These are phyloP conservation scores for Aspergillus sclerotialis DNA, from an alignment of 2,329 filamentous ascomycete species.

Conservation along the genomic window DNA sequence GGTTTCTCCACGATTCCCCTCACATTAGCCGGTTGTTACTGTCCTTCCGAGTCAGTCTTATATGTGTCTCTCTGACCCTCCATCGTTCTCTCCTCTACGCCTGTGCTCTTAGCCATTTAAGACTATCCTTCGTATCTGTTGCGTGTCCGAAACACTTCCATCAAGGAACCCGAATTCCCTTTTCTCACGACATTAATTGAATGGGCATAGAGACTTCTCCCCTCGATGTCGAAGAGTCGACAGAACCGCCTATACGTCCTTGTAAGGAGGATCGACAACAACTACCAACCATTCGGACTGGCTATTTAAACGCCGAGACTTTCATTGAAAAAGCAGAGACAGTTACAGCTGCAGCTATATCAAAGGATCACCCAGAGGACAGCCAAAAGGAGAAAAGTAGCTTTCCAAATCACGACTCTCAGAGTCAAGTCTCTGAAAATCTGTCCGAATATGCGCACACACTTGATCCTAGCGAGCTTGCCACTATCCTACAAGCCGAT, in stretches of 20 bases:
- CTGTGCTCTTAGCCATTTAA: too few relatives aligned
- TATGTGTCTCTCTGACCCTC: too few relatives aligned
- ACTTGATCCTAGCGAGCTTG: constrained; percentile 12
- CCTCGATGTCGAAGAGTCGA: constrained; percentile 36
- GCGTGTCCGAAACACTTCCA: too few relatives aligned
- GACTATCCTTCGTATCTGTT: too few relatives aligned
- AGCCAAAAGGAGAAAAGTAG: background rate
- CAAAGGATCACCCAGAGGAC: background rate
- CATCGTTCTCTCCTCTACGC: too few relatives aligned
- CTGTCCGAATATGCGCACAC: constrained; percentile 19
- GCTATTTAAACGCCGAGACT: constrained; percentile 11
- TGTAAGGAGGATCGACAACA: constrained; percentile 21
- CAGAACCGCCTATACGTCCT: constrained; percentile 33
- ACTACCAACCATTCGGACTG: constrained; percentile 12
- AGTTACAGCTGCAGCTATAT: background rate
- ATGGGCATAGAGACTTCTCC: constrained; percentile 33
- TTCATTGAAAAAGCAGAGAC: constrained; percentile 12
- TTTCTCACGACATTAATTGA: constrained; percentile 19
- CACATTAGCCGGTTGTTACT: too few relatives aligned
- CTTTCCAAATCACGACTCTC: background rate
- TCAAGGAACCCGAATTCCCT: too few relatives aligned
- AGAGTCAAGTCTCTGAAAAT: constrained; percentile 4
- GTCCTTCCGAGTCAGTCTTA: too few relatives aligned
- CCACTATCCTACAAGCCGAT: constrained; percentile 15
- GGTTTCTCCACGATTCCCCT: too few relatives aligned